Evolutionary conservation across 2,329 filamentous ascomycete genomes (phyloP), one percentile per base, ranked within the genome.

Genomic region (Ceratocystis destructans): DNA sequence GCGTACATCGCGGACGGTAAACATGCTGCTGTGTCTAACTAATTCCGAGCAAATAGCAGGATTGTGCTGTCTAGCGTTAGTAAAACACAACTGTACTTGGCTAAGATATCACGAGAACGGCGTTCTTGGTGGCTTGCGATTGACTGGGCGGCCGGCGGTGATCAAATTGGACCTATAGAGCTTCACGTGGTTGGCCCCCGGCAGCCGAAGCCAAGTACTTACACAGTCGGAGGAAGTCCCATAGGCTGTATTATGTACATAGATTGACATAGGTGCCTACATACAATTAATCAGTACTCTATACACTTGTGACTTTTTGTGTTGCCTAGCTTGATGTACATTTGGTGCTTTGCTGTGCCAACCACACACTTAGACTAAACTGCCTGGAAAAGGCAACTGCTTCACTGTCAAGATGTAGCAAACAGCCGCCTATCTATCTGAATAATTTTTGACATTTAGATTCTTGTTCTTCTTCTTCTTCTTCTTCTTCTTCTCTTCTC

Each of bases 361-460:
- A 59, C 55, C 55, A 59, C 55, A 41, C 10, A 4, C 8, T 31
- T 59, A 4, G 8, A 17, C 55, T 28, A 53, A 53, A 53, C 28
- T 59, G 55, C 55, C 55, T 59, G 55, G 12, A 15, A 41, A 37
- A 59, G 55, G 55, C 31, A 59, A 20, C 31, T 59, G 55, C 55
- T 25, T 59, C 37, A 41, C 55, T 59, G 31, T 37, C 33, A 31
- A 59, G 28, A 37, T n/a, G 55, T 53, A 53, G 48, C 55, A 59
- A 33, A 59, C 55, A 59, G 33, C 7, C 55, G 6, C 8, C 55
- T 20, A n/a, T 33, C 55, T 25, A 59, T 59, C 48, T 12, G 20
- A 28, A 25, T 15, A 53, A 53, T 28, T 28, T 53, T 53, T 28
- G 48, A 25, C 2, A 15, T 15, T 25, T 22, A 6, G 48, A 53